Evolutionary conservation across 805 yeast species (phyloP).

Genomic region (Grigorovia yakushimaensis): DNA sequence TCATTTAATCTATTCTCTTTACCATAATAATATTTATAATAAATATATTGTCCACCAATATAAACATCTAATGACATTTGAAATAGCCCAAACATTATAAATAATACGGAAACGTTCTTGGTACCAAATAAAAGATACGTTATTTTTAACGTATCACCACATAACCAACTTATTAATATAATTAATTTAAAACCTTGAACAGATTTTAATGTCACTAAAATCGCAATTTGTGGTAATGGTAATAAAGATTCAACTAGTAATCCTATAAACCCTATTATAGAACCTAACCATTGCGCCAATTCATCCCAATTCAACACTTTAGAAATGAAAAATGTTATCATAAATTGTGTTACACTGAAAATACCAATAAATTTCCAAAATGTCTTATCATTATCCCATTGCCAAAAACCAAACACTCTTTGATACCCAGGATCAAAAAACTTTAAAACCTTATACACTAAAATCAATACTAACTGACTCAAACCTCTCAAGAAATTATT

Average conservation of each 20-base stretch:
- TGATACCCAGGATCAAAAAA: slow-evolving; percentile 62
- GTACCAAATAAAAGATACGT: slow-evolving; percentile 71
- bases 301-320: slow-evolving; percentile 32
- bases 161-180: slow-evolving; percentile 71
- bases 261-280: slow-evolving; percentile 49
- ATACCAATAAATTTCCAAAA: slow-evolving; percentile 56
- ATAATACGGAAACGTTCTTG: slow-evolving; percentile 51
- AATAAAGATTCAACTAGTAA: slow-evolving; percentile 62
- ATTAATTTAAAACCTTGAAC: slow-evolving; percentile 74
- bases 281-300: slow-evolving; percentile 45
- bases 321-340: slow-evolving; percentile 24
- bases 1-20: slow-evolving; percentile 9
- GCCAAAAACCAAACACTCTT: slow-evolving; percentile 72
- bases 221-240: slow-evolving; percentile 71
- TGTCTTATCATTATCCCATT: slow-evolving; percentile 54
- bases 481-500: slow-evolving; percentile 8
- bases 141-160: slow-evolving; percentile 78
- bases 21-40: slow-evolving; percentile 40
- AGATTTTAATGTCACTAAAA: slow-evolving; percentile 54
- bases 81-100: slow-evolving; percentile 61
- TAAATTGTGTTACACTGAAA: slow-evolving; percentile 35
- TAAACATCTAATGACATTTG: slow-evolving; percentile 68
- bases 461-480: slow-evolving; percentile 18
- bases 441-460: slow-evolving; percentile 36
- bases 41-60: slow-evolving; percentile 63